A percentile compares a stretch with the other conserved stretches of the same genome.
Evolutionary conservation across 805 yeast genomes (phyloP).

Genomic region (Kuraishia piskuri): DNA sequence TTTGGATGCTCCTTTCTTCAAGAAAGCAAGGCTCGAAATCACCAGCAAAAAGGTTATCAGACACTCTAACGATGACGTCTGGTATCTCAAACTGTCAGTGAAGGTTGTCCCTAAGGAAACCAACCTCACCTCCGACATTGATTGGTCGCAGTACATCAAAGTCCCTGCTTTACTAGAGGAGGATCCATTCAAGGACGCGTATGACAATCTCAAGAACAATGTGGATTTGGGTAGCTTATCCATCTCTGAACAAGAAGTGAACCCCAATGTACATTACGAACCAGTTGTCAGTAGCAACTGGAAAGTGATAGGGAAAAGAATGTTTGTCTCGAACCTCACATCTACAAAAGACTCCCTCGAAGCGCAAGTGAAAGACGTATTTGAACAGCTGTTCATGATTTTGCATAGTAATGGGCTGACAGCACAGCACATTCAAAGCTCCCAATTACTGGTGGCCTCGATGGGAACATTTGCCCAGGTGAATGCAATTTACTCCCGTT

Average conservation of each 20-base stretch:
- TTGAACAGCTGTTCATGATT: slow-evolving; percentile 29
- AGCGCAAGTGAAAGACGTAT: slow-evolving; percentile 41
- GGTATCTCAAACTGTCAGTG: slow-evolving; percentile 47
- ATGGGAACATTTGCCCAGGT: slow-evolving; percentile 59
- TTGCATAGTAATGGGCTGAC: slow-evolving; percentile 23
- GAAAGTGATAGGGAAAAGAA: slow-evolving; percentile 17
- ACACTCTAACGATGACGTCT: slow-evolving; percentile 60
- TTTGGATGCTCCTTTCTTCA: slow-evolving; percentile 82
- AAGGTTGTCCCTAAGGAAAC: slow-evolving; percentile 25
- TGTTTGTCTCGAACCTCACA: slow-evolving; percentile 36
- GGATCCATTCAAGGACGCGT: not conserved
- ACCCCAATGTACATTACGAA: not conserved
- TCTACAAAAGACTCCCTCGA: slow-evolving; percentile 23
- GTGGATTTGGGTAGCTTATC: not conserved
- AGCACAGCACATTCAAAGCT: slow-evolving; percentile 43
- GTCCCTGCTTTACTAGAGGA: slow-evolving; percentile 33
- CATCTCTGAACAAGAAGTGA: not conserved
- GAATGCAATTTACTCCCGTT: slow-evolving; percentile 49
- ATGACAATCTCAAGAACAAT: not conserved
- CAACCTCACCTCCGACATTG: slow-evolving; percentile 6
- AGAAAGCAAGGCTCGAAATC: slow-evolving; percentile 38
- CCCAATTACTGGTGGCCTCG: slow-evolving; percentile 50
- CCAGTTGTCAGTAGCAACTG: slow-evolving; percentile 5
- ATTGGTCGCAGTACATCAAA: slow-evolving; percentile 9
- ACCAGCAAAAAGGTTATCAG: slow-evolving; percentile 28